Conservation (phyloP, 2,329 filamentous ascomycete genomes). For the Sarocladiaceae sp. region DNA sequence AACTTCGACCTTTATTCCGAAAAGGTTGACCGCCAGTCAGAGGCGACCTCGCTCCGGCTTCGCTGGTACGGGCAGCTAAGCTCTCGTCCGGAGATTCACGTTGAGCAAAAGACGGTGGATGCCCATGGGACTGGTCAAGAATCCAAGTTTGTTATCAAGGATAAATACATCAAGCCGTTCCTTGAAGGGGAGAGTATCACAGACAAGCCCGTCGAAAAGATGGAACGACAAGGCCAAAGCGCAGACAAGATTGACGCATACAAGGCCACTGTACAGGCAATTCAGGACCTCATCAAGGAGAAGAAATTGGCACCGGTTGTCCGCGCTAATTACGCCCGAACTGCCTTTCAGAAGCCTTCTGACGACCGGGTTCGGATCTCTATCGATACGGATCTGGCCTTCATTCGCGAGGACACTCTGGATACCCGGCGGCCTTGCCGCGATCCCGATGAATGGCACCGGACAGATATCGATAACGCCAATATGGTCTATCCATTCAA, state of each 20-base stretch:
- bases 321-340: constrained; percentile 87
- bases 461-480: constrained; percentile 77
- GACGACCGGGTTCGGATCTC: constrained; percentile 88
- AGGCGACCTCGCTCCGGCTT: constrained; percentile 76
- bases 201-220: constrained; percentile 84
- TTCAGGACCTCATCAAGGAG: constrained; percentile 73
- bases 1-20: constrained; percentile 80
- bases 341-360: constrained; percentile 91
- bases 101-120: constrained; percentile 85
- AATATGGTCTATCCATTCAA: constrained; percentile 83
- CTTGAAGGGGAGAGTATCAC: constrained; percentile 82
- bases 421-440: constrained; percentile 82
- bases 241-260: constrained; percentile 61
- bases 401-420: constrained; percentile 73
- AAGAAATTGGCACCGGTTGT: constrained; percentile 77
- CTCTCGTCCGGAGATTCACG: constrained; percentile 68
- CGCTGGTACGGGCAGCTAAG: constrained; percentile 87
- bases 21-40: constrained; percentile 70
- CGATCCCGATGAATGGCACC: constrained; percentile 84
- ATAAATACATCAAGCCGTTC: constrained; percentile 87
- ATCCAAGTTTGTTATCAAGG: constrained; percentile 77
- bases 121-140: constrained; percentile 73
- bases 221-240: constrained; percentile 69
- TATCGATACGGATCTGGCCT: constrained; percentile 84
- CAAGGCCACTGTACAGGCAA: constrained; percentile 64